phyloP scores from a whole-genome alignment of 1,284 basidiomycete species.

The Schizophyllum amplum region DNA sequence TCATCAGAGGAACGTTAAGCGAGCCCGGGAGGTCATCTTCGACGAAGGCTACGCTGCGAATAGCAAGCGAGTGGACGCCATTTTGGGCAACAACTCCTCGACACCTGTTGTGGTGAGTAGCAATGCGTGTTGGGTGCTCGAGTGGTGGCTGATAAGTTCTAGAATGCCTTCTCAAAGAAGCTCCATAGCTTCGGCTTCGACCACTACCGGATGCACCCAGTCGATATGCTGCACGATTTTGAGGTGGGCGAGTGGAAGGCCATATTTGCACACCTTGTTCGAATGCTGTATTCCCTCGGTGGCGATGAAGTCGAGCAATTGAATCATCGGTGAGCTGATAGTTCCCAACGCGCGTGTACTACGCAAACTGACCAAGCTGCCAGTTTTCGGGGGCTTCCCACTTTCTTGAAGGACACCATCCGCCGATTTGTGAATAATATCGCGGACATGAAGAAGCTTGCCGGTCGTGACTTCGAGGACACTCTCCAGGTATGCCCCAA shows the following conservation, averaged over 20 bases:
- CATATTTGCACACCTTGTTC: background rate
- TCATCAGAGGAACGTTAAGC: background rate
- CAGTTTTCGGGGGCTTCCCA: constrained; percentile 22
- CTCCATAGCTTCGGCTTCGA: background rate
- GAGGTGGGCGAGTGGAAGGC: background rate
- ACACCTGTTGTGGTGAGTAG: background rate
- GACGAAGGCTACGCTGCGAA: background rate
- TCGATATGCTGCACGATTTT: background rate
- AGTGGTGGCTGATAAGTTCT: too few species aligned
- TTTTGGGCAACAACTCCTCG: background rate
- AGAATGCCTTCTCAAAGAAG: background rate
- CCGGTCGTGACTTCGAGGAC: constrained; percentile 26
- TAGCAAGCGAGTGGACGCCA: background rate
- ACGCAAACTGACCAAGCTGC: background rate
- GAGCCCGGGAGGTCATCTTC: background rate
- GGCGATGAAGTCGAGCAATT: background rate
- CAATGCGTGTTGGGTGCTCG: too few species aligned
- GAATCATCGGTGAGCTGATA: background rate
- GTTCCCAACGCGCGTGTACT: too few species aligned
- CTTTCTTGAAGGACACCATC: constrained; percentile 25
- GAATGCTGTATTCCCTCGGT: background rate
- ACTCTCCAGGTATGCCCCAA: constrained; percentile 8
- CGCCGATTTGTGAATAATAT: constrained; percentile 21
- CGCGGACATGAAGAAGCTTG: constrained; percentile 25
- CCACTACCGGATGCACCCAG: background rate